phyloP scores from a whole-genome alignment of 2,329 filamentous ascomycete genomes.

The Cladosporium sp. region DNA sequence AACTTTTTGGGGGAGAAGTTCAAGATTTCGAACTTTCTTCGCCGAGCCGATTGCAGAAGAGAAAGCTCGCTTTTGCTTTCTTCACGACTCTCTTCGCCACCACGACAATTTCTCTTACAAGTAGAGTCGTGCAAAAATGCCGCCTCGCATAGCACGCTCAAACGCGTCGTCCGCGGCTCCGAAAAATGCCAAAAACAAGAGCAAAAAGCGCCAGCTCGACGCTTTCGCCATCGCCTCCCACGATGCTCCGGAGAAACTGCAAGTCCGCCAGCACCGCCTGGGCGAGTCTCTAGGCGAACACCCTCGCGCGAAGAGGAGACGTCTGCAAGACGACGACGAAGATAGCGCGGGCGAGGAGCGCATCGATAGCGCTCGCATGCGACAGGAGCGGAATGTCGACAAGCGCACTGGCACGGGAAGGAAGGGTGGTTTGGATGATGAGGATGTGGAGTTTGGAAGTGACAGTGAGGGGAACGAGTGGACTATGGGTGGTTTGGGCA shows the following conservation, averaged over 20 bases:
- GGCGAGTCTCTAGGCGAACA: constrained; percentile 45
- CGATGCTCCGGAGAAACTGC: constrained; percentile 49
- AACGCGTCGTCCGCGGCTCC: constrained; percentile 29
- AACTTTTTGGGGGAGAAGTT: neutral
- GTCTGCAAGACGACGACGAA: constrained; percentile 46
- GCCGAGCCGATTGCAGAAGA: neutral
- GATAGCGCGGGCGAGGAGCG: constrained; percentile 50
- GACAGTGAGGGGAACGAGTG: constrained; percentile 85
- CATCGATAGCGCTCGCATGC: constrained; percentile 15
- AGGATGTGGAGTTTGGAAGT: constrained; percentile 66
- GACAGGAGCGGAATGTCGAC: constrained; percentile 32
- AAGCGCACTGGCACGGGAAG: constrained; percentile 31
- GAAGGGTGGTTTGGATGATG: constrained; percentile 26
- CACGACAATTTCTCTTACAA: too few species aligned
- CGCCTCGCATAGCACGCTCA: constrained; percentile 40
- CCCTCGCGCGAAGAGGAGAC: constrained; percentile 40
- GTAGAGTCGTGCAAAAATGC: too few species aligned
- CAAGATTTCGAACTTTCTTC: neutral
- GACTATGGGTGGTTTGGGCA: constrained; percentile 65
- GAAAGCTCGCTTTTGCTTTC: neutral
- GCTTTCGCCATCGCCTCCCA: constrained; percentile 63
- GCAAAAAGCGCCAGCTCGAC: constrained; percentile 54
- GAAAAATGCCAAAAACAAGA: constrained; percentile 37
- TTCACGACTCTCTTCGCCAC: neutral
- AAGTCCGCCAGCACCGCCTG: constrained; percentile 54